Base-by-base conservation (phyloP, 495 filamentous ascomycete genomes). In the Friedmanniomyces simplex region DNA sequence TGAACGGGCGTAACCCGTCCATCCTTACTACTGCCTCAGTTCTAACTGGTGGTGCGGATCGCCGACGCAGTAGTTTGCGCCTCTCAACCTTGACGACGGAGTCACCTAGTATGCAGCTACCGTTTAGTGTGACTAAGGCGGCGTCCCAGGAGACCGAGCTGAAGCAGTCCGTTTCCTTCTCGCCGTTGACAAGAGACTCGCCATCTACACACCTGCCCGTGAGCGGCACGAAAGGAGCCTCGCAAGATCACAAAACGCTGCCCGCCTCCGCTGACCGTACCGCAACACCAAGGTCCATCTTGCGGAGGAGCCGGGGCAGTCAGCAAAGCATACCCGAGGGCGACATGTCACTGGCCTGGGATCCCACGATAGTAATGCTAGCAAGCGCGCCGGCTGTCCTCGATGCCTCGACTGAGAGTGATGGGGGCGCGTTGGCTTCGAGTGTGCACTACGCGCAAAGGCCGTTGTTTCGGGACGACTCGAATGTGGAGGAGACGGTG, bases 401-500 rank as follows among this genome's bases (percentile, higher is more conserved):
- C 37, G 21, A 18, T 1, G 47, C 6, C n/a, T 20, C 5, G 42
- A 11, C 21, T 41, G 22, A 45, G 2, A 18, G 1, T 11, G 42
- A 21, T 13, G 37, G 10, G 43, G 57, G 24, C 34, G 26, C 30
- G 32, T 42, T 14, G 26, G 21, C n/a, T 24, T 43, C 21, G 20
- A 26, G n/a, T n/a, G 32, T 8, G 11, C 21, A 34, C 14, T 37
- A 30, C 18, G 36, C 13, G 41, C 45, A 50, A 16, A 49, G 46
- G 20, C 11, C 51, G 3, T 41, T 57, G 25, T 32, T 48, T 13
- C 36, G 49, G 28, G 42, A 52, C 2, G 60, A 63, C n/a, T 54
- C 54, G 18, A 16, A 63, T 30, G 20, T 55, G 13, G 34, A 55
- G 2, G 6, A 42, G 8, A 59, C 60, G 8, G 42, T 63, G 11